Percentiles rank a stretch among this genome's conserved stretches.
phyloP scores from a whole-genome alignment of 2,329 filamentous ascomycete species.

The Dothiorella sarmentorum region DNA sequence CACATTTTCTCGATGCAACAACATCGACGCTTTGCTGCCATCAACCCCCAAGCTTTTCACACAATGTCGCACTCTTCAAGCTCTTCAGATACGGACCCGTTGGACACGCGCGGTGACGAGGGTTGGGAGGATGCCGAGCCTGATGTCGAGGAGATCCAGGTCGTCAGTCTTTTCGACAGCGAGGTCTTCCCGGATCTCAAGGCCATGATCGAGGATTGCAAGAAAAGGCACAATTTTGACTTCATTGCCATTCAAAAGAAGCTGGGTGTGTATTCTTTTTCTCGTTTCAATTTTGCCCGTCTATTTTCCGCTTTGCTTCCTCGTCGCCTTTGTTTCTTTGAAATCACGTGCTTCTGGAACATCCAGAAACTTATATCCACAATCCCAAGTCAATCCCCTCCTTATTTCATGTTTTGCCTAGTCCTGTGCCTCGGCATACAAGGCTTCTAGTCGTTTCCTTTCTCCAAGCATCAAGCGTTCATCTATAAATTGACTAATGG shows the following conservation, averaged over 20 bases:
- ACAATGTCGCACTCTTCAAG: conserved; percentile 13
- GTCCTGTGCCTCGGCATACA: too few species aligned
- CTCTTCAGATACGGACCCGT: conserved; percentile 16
- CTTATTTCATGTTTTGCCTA: too few species aligned
- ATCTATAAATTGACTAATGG: not conserved
- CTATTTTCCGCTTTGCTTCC: not conserved
- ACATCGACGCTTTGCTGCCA: not conserved
- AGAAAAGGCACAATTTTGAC: conserved; percentile 39
- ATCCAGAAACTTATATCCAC: not conserved
- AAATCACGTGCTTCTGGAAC: not conserved
- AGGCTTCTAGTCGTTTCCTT: too few species aligned
- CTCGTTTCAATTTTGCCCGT: not conserved
- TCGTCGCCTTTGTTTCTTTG: not conserved
- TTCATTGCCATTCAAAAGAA: conserved; percentile 33
- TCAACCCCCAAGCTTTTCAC: not conserved
- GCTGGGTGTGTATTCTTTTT: conserved; percentile 31
- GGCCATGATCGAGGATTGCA: conserved; percentile 39
- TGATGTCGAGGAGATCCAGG: conserved; percentile 34
- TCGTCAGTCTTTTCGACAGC: conserved; percentile 42
- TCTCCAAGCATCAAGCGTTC: too few species aligned
- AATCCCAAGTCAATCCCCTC: not conserved
- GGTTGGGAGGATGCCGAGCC: conserved; percentile 46
- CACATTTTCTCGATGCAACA: not conserved
- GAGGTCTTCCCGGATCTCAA: conserved; percentile 26
- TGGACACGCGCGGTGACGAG: conserved; percentile 31